Percentiles rank a stretch among this genome's conserved stretches.
Evolutionary conservation across 805 yeast species (phyloP).

Genomic region (Hanseniaspora nectarophila): DNA sequence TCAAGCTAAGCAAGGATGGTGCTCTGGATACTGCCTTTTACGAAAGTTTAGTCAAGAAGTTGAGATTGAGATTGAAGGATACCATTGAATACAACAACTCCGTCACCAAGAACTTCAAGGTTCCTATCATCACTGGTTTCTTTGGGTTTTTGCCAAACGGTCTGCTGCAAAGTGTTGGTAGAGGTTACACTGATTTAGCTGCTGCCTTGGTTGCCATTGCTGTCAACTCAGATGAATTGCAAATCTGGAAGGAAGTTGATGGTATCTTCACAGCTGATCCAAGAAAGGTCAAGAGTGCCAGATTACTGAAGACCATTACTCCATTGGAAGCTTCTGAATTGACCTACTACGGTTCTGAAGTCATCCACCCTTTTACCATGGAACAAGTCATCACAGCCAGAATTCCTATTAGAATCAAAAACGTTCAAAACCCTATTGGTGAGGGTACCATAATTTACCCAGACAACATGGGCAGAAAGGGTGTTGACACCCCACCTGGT

Average conservation of each 20-base stretch:
- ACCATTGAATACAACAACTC: conserved; percentile 29
- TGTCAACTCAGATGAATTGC: conserved; percentile 79
- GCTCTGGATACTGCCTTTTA: conserved; percentile 63
- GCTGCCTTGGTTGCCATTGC: conserved; percentile 96
- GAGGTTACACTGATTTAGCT: conserved; percentile 96
- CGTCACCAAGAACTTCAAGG: conserved; percentile 28
- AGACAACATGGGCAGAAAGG: conserved; percentile 70
- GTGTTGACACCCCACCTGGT: conserved; percentile 87
- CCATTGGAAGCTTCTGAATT: conserved; percentile 98
- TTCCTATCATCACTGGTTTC: conserved; percentile 92
- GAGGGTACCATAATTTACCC: conserved; percentile 91
- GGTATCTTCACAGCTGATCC: conserved; percentile 99
- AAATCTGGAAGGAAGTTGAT: conserved; percentile 98
- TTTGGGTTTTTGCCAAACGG: conserved; percentile 97
- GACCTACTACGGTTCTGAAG: conserved; percentile 95
- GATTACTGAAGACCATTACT: conserved; percentile 74
- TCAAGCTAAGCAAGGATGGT: conserved; percentile 25
- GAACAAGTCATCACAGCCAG: conserved; percentile 94
- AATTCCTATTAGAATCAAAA: conserved; percentile 92
- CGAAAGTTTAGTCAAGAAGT: conserved; percentile 39
- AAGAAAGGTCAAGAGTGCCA: conserved; percentile 81
- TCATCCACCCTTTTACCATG: conserved; percentile 98
- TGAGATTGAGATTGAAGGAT: conserved; percentile 39
- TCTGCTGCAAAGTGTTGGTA: conserved; percentile 78
- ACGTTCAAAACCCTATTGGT: conserved; percentile 89